Evolutionary conservation across 2,329 filamentous ascomycete species (phyloP), one percentile per base, ranked within the genome.

Genomic region (Xylaria arbuscula): DNA sequence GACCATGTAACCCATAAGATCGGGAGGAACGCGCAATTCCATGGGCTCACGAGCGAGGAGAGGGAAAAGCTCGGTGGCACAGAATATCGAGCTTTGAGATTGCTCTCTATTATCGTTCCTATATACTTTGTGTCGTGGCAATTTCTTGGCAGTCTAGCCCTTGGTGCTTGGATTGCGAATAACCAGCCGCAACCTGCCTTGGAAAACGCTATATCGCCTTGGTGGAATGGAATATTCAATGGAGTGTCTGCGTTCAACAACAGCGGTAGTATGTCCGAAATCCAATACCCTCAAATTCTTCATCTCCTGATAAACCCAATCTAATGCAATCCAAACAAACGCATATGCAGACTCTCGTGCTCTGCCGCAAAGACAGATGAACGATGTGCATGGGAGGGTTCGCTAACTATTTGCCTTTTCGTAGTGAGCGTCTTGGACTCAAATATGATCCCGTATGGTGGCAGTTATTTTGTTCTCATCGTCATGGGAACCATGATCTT

Each of bases 161-260:
- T 85, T 45, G 89, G 87, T 10, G 88, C 87, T 17, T 92, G 87
- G 83, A 86, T 91, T 62, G 83, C 82, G 17, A 77, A 81, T 66
- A 83, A 89, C 69, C 82, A 83, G 51, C 80, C 87, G 0, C 79
- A 80, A 9, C 80, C 83, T 3, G 83, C 88, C 0, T 75, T 79
- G 1, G 78, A 76, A 4, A 90, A 92, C 75, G 87, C 85, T 13
- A 83, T 90, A 62, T 87, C 88, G 66, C 87, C 90, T 40, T 91
- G 88, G 87, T 92, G 90, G 89, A 81, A 88, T 2, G 90, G 90
- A 48, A 85, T 88, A 53, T 92, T 92, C 79, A 89, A 90, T 69
- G 88, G 87, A 1, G 85, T 88, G 4, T 90, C 88, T 19, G 90
- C 89, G 0, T 92, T 92, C 78, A 91, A 91, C 78, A 92, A 92